These are phyloP conservation scores for Eimeria praecox DNA, from an alignment of 169 alveolate genomes.

Conservation along the genomic window DNA sequence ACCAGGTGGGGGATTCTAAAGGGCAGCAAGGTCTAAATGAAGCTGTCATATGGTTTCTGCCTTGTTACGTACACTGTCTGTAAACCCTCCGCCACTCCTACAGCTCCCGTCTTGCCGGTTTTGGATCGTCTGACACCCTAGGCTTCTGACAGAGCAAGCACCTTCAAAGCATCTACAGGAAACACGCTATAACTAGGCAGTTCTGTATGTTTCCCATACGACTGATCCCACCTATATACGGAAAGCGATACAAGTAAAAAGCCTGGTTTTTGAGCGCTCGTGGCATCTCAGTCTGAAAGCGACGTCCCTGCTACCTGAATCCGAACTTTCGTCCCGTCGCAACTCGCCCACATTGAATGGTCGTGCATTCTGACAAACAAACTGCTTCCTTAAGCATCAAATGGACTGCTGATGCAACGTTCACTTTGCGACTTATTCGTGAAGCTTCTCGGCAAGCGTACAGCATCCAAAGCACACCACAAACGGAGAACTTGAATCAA, in stretches of 20 bases:
- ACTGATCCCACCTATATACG: background rate
- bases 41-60: background rate
- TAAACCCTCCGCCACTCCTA: background rate
- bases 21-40: background rate
- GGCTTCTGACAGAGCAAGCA: background rate
- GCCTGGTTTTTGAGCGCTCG: background rate
- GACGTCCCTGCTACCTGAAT: background rate
- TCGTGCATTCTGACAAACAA: background rate
- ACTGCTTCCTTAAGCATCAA: too few relatives aligned
- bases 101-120: background rate
- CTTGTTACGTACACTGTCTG: background rate
- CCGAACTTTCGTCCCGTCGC: background rate
- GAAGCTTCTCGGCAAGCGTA: background rate
- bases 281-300: background rate
- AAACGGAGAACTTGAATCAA: background rate
- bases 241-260: background rate
- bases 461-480: background rate
- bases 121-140: background rate
- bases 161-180: too few relatives aligned
- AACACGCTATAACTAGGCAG: background rate
- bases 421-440: background rate
- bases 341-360: background rate
- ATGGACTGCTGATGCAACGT: background rate
- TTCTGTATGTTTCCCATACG: background rate
- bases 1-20: background rate